Conservation (phyloP, 2,329 filamentous ascomycete genomes). For the Ophiostoma triangulosporum region DNA sequence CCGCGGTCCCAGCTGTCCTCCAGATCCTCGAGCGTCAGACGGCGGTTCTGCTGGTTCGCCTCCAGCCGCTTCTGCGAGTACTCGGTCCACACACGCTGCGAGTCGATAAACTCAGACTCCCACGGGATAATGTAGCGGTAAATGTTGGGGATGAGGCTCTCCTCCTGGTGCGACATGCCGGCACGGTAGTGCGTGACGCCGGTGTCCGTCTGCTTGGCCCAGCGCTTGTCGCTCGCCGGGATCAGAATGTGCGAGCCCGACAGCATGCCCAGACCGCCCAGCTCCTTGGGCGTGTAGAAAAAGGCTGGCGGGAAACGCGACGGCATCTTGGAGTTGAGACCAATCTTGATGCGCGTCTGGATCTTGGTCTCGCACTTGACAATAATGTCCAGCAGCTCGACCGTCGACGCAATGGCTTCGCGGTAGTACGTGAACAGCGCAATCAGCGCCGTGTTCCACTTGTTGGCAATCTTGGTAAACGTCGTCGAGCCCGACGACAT, state of each 20-base stretch:
- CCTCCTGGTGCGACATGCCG: slow-evolving; percentile 96
- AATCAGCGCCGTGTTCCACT: slow-evolving; percentile 97
- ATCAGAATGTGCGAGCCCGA: slow-evolving; percentile 97
- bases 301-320: slow-evolving; percentile 96
- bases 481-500: slow-evolving; percentile 99
- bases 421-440: slow-evolving; percentile 97
- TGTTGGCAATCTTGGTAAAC: slow-evolving; percentile 99
- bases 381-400: slow-evolving; percentile 87
- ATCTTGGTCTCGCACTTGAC: slow-evolving; percentile 99
- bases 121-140: slow-evolving; percentile 99
- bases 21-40: slow-evolving; percentile 86
- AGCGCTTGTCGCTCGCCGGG: slow-evolving; percentile 91
- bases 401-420: slow-evolving; percentile 90
- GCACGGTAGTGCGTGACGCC: slow-evolving; percentile 94
- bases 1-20: slow-evolving; percentile 98
- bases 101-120: slow-evolving; percentile 98
- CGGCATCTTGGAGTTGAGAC: slow-evolving; percentile 98
- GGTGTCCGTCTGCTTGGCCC: slow-evolving; percentile 95
- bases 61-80: slow-evolving; percentile 97
- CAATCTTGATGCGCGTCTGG: slow-evolving; percentile 96
- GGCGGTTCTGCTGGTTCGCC: slow-evolving; percentile 91
- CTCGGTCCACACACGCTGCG: slow-evolving; percentile 96
- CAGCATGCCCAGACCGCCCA: slow-evolving; percentile 96
- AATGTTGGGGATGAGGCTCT: slow-evolving; percentile 95
- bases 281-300: slow-evolving; percentile 96